Conservation (phyloP, 768 basidiomycete genomes). For the Leccinum fibrillosum region DNA sequence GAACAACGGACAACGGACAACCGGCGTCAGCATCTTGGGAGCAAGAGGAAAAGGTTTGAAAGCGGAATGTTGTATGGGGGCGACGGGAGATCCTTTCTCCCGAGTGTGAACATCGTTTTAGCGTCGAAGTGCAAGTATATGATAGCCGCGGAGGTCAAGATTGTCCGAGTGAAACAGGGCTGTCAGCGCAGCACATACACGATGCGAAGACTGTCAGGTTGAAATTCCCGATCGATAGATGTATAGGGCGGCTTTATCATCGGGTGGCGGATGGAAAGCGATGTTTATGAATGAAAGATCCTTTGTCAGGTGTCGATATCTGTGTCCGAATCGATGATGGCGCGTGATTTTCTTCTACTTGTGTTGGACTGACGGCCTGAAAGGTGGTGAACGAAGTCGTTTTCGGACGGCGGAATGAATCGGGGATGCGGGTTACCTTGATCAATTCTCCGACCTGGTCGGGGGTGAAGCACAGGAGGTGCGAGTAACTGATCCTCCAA, state of each 20-base stretch:
- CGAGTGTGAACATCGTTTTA: not conserved
- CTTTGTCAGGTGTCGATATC: conserved; percentile 3
- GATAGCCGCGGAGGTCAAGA: not conserved
- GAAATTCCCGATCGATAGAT: not conserved
- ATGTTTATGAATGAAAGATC: conserved; percentile 9
- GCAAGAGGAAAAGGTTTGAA: not conserved
- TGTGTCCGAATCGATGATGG: conserved; percentile 8
- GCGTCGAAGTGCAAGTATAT: not conserved
- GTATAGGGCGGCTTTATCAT: not conserved
- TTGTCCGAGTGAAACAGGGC: not conserved
- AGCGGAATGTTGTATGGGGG: not conserved
- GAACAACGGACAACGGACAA: not conserved
- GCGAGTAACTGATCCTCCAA: conserved; percentile 19
- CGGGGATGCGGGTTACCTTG: conserved; percentile 3
- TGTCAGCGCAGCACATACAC: not conserved
- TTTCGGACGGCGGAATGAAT: not conserved
- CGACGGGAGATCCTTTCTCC: not conserved
- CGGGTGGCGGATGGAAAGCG: not conserved
- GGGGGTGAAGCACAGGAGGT: conserved; percentile 10
- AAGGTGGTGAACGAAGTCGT: not conserved
- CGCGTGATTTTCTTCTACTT: not conserved
- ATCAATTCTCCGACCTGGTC: conserved; percentile 7
- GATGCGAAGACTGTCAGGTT: not conserved
- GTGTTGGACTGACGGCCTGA: not conserved
- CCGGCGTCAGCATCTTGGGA: not conserved